Evolutionary conservation across 2,329 filamentous ascomycete species (phyloP).

Genomic region (Xylaria sp.): DNA sequence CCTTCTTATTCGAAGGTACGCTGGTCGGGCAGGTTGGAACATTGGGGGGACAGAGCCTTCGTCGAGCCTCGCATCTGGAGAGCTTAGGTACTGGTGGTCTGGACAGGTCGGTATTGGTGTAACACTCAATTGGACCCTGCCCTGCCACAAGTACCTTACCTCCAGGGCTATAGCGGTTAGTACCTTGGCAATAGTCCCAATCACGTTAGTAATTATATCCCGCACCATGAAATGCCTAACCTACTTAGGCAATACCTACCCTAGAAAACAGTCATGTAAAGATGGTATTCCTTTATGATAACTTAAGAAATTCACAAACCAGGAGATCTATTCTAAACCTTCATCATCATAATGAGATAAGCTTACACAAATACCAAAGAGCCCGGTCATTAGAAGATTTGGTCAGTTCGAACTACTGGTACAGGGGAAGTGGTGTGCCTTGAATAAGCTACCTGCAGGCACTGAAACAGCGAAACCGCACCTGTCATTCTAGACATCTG

Average conservation of each 20-base stretch:
- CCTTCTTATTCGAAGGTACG: conserved; percentile 3
- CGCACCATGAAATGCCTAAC: no score
- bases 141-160: conserved; percentile 8
- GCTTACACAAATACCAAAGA: neutral
- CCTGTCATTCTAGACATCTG: neutral
- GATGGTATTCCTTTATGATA: no score
- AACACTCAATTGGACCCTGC: conserved; percentile 4
- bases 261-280: no score
- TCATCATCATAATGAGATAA: neutral
- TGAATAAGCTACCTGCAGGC: no score
- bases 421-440: no score
- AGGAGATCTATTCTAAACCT: neutral
- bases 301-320: neutral
- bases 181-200: neutral
- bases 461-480: neutral
- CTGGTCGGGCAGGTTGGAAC: conserved; percentile 22
- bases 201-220: neutral
- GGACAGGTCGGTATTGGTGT: neutral
- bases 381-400: neutral
- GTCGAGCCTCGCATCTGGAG: conserved; percentile 30
- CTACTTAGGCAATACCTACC: neutral
- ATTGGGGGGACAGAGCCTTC: conserved; percentile 11
- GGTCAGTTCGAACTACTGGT: neutral
- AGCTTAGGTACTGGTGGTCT: no score
- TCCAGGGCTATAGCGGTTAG: neutral